Base-by-base conservation (phyloP, 2,329 filamentous ascomycete genomes). In the Penicillium sp. region DNA sequence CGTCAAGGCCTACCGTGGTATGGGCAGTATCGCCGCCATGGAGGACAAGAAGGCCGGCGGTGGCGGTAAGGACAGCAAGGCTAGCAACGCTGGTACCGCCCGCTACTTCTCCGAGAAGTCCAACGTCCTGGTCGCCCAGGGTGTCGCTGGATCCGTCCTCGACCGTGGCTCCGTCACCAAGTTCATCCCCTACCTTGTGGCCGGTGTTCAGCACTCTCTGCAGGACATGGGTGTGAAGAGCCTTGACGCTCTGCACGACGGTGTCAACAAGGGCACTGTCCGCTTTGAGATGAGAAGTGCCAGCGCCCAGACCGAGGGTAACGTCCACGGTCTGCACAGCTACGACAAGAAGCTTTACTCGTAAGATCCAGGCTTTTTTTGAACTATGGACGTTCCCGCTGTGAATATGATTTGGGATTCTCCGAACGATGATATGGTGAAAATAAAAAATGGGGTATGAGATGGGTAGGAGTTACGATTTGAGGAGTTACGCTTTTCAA, bases 331-430 rank as follows among this genome's bases (percentile, higher is more conserved):
- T 53, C 91, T 99, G 82, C 91, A 97, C 80, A 92, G 90, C 72
- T 97, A 95, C 73, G 94, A 97, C 81, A 99, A 99, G 88, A 99
- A 97, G 84, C 88, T 99, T 63, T 99, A 95, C 77, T 90, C 91
- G 66, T 96, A 85, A 70, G 57, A 57, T 52, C 57, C 48, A 58
- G 46, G 56, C 36, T 59, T 61, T 42, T 42, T 60, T 54, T 55
- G 55, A 57, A 56, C 43, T 50, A 44, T 55, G 35, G 31, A 35
- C 22, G 24, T 50, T 54, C 53, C 50, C 43, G 43, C 54, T 58
- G 59, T 66, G 57, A 56, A 61, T 60, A 63, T 51, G 49, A 60
- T 48, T 53, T 53, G 58, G 61, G 52, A 56, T 45, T 48, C 50
- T 33, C 38, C 33, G 43, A 31, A 56, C 48, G 66, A 68, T 60